phyloP scores from a whole-genome alignment of 345 rosid genomes.

The Psidium guajava region DNA sequence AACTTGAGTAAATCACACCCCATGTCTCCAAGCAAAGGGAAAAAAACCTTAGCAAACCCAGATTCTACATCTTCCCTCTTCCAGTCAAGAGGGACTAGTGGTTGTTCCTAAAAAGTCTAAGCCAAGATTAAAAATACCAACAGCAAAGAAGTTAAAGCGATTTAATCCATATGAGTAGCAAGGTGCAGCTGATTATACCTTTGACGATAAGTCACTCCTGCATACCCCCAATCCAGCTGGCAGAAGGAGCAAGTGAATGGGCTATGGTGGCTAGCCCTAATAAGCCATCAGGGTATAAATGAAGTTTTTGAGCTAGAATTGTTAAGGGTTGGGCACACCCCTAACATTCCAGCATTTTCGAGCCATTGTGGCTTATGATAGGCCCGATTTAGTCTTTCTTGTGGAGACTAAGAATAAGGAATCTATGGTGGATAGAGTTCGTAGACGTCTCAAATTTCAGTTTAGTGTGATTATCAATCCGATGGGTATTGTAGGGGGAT shows the following conservation, averaged over 20 bases:
- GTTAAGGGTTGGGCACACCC: fast-evolving
- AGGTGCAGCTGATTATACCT: no score
- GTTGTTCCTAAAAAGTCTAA: no score
- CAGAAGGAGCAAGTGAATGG: not conserved
- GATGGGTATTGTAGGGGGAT: fast-evolving
- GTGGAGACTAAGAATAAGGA: not conserved
- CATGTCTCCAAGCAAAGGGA: no score
- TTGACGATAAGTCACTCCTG: not conserved
- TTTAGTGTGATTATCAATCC: not conserved
- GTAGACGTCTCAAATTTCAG: fast-evolving
- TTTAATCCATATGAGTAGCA: not conserved
- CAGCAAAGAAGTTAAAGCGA: not conserved
- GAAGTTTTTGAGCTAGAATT: not conserved
- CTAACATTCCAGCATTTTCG: not conserved
- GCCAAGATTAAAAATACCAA: fast-evolving
- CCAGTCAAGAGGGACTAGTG: no score
- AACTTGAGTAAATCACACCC: no score
- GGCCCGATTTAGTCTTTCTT: not conserved
- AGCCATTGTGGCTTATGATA: not conserved
- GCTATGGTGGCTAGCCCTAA: not conserved
- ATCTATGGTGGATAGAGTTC: not conserved
- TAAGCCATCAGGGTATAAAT: not conserved
- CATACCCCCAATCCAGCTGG: not conserved
- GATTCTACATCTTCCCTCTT: no score
- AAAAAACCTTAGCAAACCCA: no score